Conservation (phyloP, 2,329 filamentous ascomycete species). For the Tolypocladium amazonense region DNA sequence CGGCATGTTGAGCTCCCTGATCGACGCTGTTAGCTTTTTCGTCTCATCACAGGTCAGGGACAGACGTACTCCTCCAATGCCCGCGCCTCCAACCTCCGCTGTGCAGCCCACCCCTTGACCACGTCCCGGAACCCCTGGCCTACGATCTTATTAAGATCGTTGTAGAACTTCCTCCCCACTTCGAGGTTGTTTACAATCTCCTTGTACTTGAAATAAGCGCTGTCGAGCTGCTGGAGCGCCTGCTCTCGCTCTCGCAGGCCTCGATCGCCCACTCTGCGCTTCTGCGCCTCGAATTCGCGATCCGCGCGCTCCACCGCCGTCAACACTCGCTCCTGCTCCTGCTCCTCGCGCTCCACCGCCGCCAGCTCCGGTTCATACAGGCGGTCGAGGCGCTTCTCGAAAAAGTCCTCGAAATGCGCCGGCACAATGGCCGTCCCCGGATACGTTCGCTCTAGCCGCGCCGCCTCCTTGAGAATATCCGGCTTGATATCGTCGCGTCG, state of each 20-base stretch:
- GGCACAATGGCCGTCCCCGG: constrained; percentile 77
- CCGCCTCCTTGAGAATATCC: constrained; percentile 73
- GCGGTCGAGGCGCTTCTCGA: constrained; percentile 64
- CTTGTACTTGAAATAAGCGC: constrained; percentile 91
- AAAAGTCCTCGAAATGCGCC: constrained; percentile 85
- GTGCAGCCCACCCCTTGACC: constrained; percentile 68
- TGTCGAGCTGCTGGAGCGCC: constrained; percentile 78
- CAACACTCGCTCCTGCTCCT: constrained; percentile 65
- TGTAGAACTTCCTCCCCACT: constrained; percentile 90
- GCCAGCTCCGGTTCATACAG: constrained; percentile 72
- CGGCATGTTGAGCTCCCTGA: constrained; percentile 41
- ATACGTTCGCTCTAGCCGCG: constrained; percentile 74
- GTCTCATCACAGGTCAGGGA: no score
- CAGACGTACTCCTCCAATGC: constrained; percentile 60
- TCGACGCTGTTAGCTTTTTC: background rate
- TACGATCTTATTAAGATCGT: constrained; percentile 83
- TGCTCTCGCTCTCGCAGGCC: constrained; percentile 67
- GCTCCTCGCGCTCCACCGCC: constrained; percentile 57
- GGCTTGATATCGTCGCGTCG: constrained; percentile 81
- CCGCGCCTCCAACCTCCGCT: constrained; percentile 70
- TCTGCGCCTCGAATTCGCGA: constrained; percentile 62
- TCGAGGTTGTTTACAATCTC: constrained; percentile 90
- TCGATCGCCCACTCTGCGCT: constrained; percentile 52
- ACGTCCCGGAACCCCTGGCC: constrained; percentile 66
- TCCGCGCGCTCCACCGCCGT: constrained; percentile 65